phyloP scores from a whole-genome alignment of 768 basidiomycete species.

The Lanmaoa pseudosensibilis region DNA sequence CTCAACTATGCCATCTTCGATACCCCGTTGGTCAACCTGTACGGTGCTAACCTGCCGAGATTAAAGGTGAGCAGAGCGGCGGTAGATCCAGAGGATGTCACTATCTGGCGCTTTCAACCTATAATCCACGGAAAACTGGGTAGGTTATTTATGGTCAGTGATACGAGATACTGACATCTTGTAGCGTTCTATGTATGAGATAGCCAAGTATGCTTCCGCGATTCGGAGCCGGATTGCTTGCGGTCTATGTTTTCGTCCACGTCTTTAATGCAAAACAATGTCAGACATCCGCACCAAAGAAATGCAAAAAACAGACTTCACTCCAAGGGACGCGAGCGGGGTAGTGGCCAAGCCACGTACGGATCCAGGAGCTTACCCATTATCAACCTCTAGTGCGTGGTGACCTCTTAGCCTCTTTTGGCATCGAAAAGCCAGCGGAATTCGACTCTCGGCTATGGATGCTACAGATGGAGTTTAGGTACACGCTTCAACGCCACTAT shows the following conservation, averaged over 20 bases:
- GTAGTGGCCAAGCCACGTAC: background rate
- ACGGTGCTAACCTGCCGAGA: slow-evolving; percentile 40
- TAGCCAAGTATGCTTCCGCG: background rate
- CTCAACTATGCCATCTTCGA: slow-evolving; percentile 56
- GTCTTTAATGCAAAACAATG: background rate
- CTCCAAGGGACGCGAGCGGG: background rate
- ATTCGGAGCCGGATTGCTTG: background rate
- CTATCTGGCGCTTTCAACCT: slow-evolving; percentile 62
- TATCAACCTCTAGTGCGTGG: background rate
- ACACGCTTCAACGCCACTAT: background rate
- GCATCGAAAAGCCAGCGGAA: background rate
- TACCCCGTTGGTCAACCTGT: slow-evolving; percentile 48
- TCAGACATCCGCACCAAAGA: no score
- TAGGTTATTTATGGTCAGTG: background rate
- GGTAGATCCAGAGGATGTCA: slow-evolving; percentile 55
- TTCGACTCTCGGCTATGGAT: background rate
- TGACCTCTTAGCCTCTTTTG: background rate
- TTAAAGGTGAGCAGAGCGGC: slow-evolving; percentile 40
- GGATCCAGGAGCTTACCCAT: background rate
- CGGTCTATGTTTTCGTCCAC: background rate
- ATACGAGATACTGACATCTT: background rate
- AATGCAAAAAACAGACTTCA: background rate
- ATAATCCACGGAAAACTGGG: background rate
- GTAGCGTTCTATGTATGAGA: background rate
- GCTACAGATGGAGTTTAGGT: background rate